Evolutionary conservation across 2,329 filamentous ascomycete species (phyloP).

Genomic region (Pyrenophora teres): DNA sequence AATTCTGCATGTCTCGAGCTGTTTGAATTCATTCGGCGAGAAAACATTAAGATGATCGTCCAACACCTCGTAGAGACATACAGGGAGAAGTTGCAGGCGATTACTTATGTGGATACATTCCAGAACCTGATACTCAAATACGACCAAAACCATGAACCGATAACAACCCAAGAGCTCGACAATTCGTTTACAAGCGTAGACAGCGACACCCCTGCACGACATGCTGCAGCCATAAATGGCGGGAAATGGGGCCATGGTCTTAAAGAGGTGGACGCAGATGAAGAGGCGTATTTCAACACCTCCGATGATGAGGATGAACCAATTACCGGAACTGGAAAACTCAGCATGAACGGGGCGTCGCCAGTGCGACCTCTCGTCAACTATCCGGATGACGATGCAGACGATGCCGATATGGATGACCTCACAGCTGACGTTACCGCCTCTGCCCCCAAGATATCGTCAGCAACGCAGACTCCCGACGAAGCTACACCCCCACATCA

Average conservation of each 20-base stretch:
- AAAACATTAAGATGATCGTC: slow-evolving; percentile 70
- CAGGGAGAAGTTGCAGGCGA: slow-evolving; percentile 72
- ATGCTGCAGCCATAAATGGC: slow-evolving; percentile 58
- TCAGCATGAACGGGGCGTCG: slow-evolving; percentile 65
- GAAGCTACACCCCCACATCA: slow-evolving; percentile 32
- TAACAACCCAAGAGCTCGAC: slow-evolving; percentile 63
- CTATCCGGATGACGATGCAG: slow-evolving; percentile 87
- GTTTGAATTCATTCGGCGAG: slow-evolving; percentile 81
- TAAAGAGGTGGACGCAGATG: slow-evolving; percentile 80
- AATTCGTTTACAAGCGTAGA: slow-evolving; percentile 73
- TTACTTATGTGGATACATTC: slow-evolving; percentile 87
- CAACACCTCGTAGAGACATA: slow-evolving; percentile 84
- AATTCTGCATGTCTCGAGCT: slow-evolving; percentile 94
- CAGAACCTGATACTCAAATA: slow-evolving; percentile 74
- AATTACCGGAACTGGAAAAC: slow-evolving; percentile 39
- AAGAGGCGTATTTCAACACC: slow-evolving; percentile 93
- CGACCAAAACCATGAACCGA: slow-evolving; percentile 69
- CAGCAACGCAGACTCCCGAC: slow-evolving; percentile 32
- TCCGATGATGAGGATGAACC: slow-evolving; percentile 81
- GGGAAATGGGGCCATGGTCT: slow-evolving; percentile 69
- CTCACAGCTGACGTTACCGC: slow-evolving; percentile 52
- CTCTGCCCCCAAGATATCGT: slow-evolving; percentile 33
- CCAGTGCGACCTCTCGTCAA: slow-evolving; percentile 76
- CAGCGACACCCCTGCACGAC: slow-evolving; percentile 51
- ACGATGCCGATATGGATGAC: slow-evolving; percentile 62